A percentile compares a stretch with the other conserved stretches of the same genome.
Evolutionary conservation across 2,329 filamentous ascomycete genomes (phyloP).

Genomic region (Colletotrichum musicola): DNA sequence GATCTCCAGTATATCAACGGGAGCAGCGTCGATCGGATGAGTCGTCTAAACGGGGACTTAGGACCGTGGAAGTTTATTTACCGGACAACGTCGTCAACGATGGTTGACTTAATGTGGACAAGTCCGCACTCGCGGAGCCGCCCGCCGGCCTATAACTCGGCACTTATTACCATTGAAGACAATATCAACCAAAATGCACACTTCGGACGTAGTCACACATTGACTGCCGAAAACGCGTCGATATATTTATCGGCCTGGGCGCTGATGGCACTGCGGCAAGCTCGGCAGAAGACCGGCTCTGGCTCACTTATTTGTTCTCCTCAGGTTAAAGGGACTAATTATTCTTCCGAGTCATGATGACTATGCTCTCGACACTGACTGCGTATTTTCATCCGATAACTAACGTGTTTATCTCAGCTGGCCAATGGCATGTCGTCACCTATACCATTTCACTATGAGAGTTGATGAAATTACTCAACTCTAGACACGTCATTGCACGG

Average conservation of each 20-base stretch:
- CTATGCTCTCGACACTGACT: neutral
- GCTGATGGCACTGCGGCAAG: slow-evolving; percentile 3
- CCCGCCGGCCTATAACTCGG: neutral
- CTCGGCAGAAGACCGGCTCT: neutral
- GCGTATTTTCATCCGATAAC: neutral
- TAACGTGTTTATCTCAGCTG: neutral
- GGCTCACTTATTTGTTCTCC: neutral
- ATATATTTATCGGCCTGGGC: neutral
- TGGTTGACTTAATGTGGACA: too few species aligned
- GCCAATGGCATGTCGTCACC: neutral
- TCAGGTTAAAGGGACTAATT: neutral
- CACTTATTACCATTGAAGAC: slow-evolving; percentile 5
- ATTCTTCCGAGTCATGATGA: neutral
- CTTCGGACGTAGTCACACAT: slow-evolving; percentile 6
- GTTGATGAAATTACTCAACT: neutral
- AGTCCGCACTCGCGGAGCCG: neutral
- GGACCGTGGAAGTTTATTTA: neutral
- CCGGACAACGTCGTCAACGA: too few species aligned
- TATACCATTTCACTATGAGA: neutral
- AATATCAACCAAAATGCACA: slow-evolving; percentile 6
- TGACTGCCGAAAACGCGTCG: neutral
- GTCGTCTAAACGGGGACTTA: neutral
- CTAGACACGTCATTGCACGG: neutral
- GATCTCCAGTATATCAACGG: neutral
- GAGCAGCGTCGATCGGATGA: neutral